Conservation (phyloP, 2,329 filamentous ascomycete species). For the Niveomyces coronatus region DNA sequence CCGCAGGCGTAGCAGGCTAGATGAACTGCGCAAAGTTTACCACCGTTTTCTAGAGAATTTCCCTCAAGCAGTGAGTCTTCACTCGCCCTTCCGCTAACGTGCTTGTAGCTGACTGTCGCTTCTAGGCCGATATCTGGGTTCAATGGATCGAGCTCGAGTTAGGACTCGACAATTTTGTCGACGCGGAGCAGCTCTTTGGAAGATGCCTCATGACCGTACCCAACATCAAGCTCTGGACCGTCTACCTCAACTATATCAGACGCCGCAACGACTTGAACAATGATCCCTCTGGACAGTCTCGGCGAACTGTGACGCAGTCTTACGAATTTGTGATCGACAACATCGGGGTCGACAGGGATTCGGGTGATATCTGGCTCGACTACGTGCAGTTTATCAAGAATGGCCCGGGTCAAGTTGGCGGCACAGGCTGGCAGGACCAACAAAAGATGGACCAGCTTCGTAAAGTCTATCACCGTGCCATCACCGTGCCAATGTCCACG, state of each 20-base stretch:
- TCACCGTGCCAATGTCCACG: constrained; percentile 74
- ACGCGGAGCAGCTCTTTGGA: constrained; percentile 75
- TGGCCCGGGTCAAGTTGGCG: constrained; percentile 76
- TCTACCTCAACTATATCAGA: constrained; percentile 92
- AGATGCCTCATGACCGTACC: constrained; percentile 68
- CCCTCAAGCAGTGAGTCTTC: constrained; percentile 70
- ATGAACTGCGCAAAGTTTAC: constrained; percentile 70
- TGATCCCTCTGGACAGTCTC: constrained; percentile 66
- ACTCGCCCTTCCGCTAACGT: neutral
- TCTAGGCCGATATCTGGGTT: constrained; percentile 82
- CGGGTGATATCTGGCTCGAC: constrained; percentile 84
- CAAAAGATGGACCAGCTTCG: constrained; percentile 95
- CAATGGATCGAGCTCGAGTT: constrained; percentile 85
- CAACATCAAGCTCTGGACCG: constrained; percentile 80
- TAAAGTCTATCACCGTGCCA: constrained; percentile 85
- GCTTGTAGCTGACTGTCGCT: constrained; percentile 24
- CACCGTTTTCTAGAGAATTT: constrained; percentile 82
- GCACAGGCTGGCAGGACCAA: constrained; percentile 86
- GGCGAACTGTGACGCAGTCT: constrained; percentile 69
- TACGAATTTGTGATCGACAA: constrained; percentile 89
- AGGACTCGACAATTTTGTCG: constrained; percentile 69
- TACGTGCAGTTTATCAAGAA: constrained; percentile 90
- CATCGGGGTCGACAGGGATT: constrained; percentile 84
- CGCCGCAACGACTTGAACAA: constrained; percentile 75
- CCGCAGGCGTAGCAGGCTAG: constrained; percentile 68